Evolutionary conservation across 2,329 filamentous ascomycete genomes (phyloP), one percentile per base, ranked within the genome.

Genomic region (Fusarium sacchari): DNA sequence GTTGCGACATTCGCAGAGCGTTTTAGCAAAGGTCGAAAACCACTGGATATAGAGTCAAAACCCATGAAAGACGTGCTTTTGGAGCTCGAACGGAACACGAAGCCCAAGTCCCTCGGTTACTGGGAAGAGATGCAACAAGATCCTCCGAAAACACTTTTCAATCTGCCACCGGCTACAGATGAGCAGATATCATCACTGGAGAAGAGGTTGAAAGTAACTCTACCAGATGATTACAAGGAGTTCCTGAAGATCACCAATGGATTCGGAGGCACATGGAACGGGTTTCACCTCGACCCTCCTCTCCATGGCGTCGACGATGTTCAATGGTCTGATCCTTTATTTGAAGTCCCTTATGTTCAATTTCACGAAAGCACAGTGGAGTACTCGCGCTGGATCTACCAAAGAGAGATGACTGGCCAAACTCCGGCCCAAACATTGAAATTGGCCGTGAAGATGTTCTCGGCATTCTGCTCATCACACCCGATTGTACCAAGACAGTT

Each of bases 241-340:
- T 76, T 76, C 18, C 36, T 76, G 2, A 73, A 60, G 24, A 64
- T 73, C 18, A 76, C 44, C 18, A 76, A 76, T 40, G 74, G 74
- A 0, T 73, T 75, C 44, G 72, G 67, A 20, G 30, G 61, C 5
- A 60, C 65, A 22, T 76, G 72, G 74, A 76, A 76, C 15, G 74
- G 74, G 5, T 73, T 62, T 22, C 65, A 59, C 22, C 52, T 57
- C 7, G 74, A 73, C 1, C 43, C 60, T 13, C 59, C 46, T 1
- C 28, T 76, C 5, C 47, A 30, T 8, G 50, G 37, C 20, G 66
- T 73, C 6, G 64, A 75, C 10, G 46, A 73, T 2, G 47, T 76
- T 20, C n/a, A 47, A 10, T 76, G 72, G 74, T 42, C 20, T 6
- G 46, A 56, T 2, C 30, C 52, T 15, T 44, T 26, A n/a, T 26